phyloP scores from a whole-genome alignment of 148 eudicot genomes.

The Simmondsia chinensis region DNA sequence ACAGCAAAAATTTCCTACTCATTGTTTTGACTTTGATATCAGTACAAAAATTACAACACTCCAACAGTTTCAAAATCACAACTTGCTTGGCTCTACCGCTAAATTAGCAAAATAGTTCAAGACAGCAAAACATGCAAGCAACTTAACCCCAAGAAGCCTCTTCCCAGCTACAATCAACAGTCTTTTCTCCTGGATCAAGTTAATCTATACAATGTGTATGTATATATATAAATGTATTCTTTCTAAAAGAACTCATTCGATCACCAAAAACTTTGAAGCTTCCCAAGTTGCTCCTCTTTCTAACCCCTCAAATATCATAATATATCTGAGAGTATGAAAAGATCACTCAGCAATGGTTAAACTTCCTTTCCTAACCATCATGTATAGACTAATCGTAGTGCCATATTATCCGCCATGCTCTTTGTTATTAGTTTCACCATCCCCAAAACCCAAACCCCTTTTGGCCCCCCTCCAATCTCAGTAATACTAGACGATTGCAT shows the following conservation, averaged over 20 bases:
- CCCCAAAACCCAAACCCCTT: constrained; percentile 10
- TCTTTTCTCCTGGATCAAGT: neutral
- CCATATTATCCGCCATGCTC: neutral
- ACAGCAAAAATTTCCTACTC: too few relatives aligned
- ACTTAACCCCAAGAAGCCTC: neutral
- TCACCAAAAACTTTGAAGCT: constrained; percentile 40
- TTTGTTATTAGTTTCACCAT: neutral
- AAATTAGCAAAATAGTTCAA: too few relatives aligned
- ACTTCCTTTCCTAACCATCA: constrained; percentile 1
- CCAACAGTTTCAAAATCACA: too few relatives aligned
- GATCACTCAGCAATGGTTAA: constrained; percentile 5
- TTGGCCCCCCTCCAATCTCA: neutral
- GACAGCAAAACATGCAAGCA: neutral
- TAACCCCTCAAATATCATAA: constrained; percentile 4
- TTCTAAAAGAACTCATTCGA: neutral
- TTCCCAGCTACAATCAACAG: constrained; percentile 2
- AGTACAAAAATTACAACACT: too few relatives aligned
- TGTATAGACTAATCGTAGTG: constrained; percentile 3
- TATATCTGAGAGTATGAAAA: constrained; percentile 3
- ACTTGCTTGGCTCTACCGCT: neutral
- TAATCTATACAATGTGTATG: constrained; percentile 4
- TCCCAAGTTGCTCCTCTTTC: constrained; percentile 20
- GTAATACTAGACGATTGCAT: too few relatives aligned
- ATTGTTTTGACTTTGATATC: too few relatives aligned
- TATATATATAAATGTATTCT: neutral